A percentile compares a stretch with the other conserved stretches of the same genome.
phyloP scores from a whole-genome alignment of 306 rosid species.

The Vicia sativa region DNA sequence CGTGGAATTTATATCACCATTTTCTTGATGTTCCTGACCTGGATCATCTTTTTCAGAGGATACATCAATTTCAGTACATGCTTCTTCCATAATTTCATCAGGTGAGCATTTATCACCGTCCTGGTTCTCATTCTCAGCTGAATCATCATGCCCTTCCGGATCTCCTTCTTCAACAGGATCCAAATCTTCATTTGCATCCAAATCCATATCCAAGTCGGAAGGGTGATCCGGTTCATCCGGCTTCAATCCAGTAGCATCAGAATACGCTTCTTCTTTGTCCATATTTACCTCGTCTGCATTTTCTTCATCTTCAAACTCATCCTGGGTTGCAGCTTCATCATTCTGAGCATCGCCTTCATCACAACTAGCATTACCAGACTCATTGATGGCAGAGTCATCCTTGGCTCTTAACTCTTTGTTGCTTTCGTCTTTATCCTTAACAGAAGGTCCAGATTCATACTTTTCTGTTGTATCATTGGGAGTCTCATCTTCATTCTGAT shows the following conservation, averaged over 20 bases:
- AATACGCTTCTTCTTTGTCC: conserved; percentile 64
- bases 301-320: conserved; percentile 55
- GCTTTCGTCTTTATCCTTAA: conserved; percentile 57
- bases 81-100: conserved; percentile 77
- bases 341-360: conserved; percentile 53
- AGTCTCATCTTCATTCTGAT: conserved; percentile 72
- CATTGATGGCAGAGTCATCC: conserved; percentile 56
- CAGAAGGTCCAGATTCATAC: conserved; percentile 75
- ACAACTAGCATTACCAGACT: conserved; percentile 52
- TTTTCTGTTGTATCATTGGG: conserved; percentile 56
- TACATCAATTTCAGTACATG: conserved; percentile 50
- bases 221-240: conserved; percentile 60
- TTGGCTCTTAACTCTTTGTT: conserved; percentile 79
- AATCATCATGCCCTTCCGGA: conserved; percentile 48
- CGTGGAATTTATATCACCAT: conserved; percentile 43
- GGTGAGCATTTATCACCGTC: conserved; percentile 48
- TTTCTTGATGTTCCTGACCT: conserved; percentile 48
- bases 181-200: conserved; percentile 50
- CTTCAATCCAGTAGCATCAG: conserved; percentile 60
- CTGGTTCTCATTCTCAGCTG: conserved; percentile 43
- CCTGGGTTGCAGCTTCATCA: conserved; percentile 44
- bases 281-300: conserved; percentile 48
- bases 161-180: conserved; percentile 61
- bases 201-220: conserved; percentile 55
- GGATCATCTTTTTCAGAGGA: conserved; percentile 56